These are phyloP conservation scores for Eucalyptus dawsonii DNA, from an alignment of 345 rosid species.

Conservation along the genomic window DNA sequence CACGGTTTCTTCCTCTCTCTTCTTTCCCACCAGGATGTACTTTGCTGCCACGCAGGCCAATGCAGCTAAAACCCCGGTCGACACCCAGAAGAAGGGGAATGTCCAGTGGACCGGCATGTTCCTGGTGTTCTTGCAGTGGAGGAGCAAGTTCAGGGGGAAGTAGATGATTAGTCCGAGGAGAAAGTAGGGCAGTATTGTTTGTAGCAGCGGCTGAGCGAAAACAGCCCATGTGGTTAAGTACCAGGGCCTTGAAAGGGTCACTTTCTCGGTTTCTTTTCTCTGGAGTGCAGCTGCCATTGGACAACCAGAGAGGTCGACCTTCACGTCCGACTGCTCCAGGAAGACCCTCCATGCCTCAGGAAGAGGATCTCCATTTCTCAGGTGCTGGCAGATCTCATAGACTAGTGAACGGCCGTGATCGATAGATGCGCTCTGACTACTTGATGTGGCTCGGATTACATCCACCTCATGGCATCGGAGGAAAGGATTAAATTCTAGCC, in stretches of 20 bases:
- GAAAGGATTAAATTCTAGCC: conserved; percentile 45
- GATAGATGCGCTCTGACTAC: conserved; percentile 54
- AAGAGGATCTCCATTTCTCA: conserved; percentile 45
- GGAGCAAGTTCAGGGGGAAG: conserved; percentile 16
- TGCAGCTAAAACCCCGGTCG: conserved; percentile 30
- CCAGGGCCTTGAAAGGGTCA: conserved; percentile 39
- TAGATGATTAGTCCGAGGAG: conserved; percentile 25
- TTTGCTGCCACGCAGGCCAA: conserved; percentile 31
- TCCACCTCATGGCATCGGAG: conserved; percentile 31
- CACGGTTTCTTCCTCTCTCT: conserved; percentile 33
- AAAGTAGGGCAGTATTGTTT: conserved; percentile 41
- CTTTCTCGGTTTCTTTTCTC: conserved; percentile 7
- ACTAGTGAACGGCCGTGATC: conserved; percentile 62
- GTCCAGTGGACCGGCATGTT: conserved; percentile 21
- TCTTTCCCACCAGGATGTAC: conserved; percentile 49
- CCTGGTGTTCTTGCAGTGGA: conserved; percentile 11
- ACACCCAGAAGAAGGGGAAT: conserved; percentile 38
- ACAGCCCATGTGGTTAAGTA: conserved; percentile 34
- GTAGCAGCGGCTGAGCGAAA: conserved; percentile 44
- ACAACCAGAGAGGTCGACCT: conserved; percentile 53
- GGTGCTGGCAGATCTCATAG: conserved; percentile 53
- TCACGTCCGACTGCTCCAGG: conserved; percentile 52
- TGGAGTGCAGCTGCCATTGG: conserved; percentile 37
- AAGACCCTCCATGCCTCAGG: conserved; percentile 53
- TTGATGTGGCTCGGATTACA: conserved; percentile 38